Base-by-base conservation (phyloP, 257 asterid species). In the Capsicum baccatum region DNA sequence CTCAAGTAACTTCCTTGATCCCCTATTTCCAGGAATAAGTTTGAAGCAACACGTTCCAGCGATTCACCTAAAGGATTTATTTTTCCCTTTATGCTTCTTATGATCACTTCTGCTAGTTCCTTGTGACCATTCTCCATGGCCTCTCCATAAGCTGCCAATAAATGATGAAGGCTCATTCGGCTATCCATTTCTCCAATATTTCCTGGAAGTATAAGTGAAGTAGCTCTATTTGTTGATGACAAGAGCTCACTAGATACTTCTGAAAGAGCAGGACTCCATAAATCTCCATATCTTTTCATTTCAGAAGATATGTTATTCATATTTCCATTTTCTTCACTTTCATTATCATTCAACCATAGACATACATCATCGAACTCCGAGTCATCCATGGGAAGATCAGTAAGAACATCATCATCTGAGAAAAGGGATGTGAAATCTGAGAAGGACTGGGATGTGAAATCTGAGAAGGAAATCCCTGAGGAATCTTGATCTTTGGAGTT, bases 131-230 rank as follows among this genome's bases (percentile, higher is more conserved):
- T 92, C 84, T 89, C 91, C 79, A 54, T 80, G 17, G 98, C 93
- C 83, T 93, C 96, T 26, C 90, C 94, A 54, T 92, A 92, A 8
- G 93, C 98, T 81, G 64, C 82, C 9, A 92, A 85, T 4, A 93
- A 90, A 85, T 92, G 98, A 48, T 80, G 87, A 3, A 92, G 90
- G 56, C 81, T 67, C 42, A 82, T 56, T 60, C 89, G 90, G 8
- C 68, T 86, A 74, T 93, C 91, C 44, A 85, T 80, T 84, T 89
- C 92, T 82, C 79, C 79, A 62, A 79, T 83, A 17, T 74, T 83
- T 33, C 81, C 89, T 35, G 89, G 92, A 64, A 89, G 50, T 9
- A 59, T 19, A 9, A 87, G 39, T 44, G 86, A 17, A 81, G 62
- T 79, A 66, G 81, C 84, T 21, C 39, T 52, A 16, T 80, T 42